These are phyloP conservation scores for Hymenoscyphus linearis DNA, from an alignment of 2,329 filamentous ascomycete species.

Conservation along the genomic window DNA sequence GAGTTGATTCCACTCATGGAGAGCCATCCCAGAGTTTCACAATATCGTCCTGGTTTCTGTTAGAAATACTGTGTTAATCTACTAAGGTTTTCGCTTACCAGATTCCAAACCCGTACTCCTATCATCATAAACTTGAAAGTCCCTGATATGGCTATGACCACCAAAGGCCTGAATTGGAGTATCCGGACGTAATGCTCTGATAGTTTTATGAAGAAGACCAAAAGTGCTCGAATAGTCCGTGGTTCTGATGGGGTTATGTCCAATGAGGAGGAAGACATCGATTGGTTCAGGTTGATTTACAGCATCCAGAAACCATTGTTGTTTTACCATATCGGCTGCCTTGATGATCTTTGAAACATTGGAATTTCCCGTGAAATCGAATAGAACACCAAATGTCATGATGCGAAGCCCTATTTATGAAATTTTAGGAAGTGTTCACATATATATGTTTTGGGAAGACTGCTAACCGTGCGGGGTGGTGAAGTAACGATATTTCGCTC, in stretches of 20 bases:
- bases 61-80: not conserved
- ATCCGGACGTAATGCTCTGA: constrained; percentile 67
- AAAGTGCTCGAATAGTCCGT: constrained; percentile 60
- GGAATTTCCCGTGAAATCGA: constrained; percentile 82
- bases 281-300: constrained; percentile 68
- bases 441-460: not conserved
- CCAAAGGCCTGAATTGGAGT: constrained; percentile 85
- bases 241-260: constrained; percentile 69
- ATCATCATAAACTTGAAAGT: constrained; percentile 72
- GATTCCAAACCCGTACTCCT: constrained; percentile 75
- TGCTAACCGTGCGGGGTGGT: constrained; percentile 73
- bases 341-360: constrained; percentile 81
- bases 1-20: constrained; percentile 60
- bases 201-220: constrained; percentile 67
- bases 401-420: constrained; percentile 20
- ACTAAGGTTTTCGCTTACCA: constrained; percentile 38
- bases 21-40: constrained; percentile 91
- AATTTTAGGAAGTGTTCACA: not conserved
- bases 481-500: constrained; percentile 79
- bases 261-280: constrained; percentile 79
- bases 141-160: constrained; percentile 81
- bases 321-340: constrained; percentile 71
- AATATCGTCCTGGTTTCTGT: constrained; percentile 52
- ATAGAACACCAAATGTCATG: constrained; percentile 70
- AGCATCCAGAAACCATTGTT: constrained; percentile 74